Evolutionary conservation across 441 rosid genomes (phyloP).

Genomic region (Mallotus repandus): DNA sequence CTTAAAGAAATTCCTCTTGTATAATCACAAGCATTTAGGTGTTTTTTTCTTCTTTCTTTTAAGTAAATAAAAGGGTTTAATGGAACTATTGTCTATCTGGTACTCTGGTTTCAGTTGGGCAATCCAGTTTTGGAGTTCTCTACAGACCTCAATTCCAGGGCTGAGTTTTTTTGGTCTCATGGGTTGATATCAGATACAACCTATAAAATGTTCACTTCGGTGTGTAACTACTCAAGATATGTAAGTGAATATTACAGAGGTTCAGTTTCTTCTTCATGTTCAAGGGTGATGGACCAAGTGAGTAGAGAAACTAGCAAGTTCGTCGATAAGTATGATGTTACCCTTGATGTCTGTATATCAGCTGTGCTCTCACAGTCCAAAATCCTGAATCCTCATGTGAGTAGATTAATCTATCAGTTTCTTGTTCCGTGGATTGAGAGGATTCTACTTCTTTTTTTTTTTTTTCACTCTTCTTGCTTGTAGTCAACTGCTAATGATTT

Average conservation of each 20-base stretch:
- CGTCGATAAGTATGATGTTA: slow-evolving; percentile 95
- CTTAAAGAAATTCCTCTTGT: not conserved
- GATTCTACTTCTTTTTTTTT: not conserved
- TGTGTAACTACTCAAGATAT: slow-evolving; percentile 87
- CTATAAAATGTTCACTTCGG: slow-evolving; percentile 76
- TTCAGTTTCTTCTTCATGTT: slow-evolving; percentile 68
- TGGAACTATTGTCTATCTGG: not conserved
- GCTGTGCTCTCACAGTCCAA: slow-evolving; percentile 82
- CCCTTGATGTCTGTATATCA: slow-evolving; percentile 91
- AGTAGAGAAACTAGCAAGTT: slow-evolving; percentile 84
- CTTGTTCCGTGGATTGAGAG: slow-evolving; percentile 1
- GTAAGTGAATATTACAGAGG: slow-evolving; percentile 87
- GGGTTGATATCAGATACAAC: slow-evolving; percentile 89
- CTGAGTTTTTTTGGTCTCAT: slow-evolving; percentile 97
- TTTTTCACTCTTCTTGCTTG: no score
- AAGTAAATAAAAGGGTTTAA: not conserved
- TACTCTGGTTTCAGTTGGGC: slow-evolving; percentile 58
- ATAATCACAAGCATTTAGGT: not conserved
- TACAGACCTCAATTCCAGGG: slow-evolving; percentile 87
- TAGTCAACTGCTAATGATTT: slow-evolving; percentile 1
- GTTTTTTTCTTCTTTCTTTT: not conserved
- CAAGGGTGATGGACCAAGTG: slow-evolving; percentile 84
- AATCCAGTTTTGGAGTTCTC: slow-evolving; percentile 87
- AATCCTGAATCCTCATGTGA: slow-evolving; percentile 67
- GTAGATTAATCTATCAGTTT: slow-evolving; percentile 9